Percentiles rank a stretch among this genome's conserved stretches.
These are phyloP conservation scores for Aspergillus leporis DNA, from an alignment of 495 filamentous ascomycete genomes.

Conservation along the genomic window DNA sequence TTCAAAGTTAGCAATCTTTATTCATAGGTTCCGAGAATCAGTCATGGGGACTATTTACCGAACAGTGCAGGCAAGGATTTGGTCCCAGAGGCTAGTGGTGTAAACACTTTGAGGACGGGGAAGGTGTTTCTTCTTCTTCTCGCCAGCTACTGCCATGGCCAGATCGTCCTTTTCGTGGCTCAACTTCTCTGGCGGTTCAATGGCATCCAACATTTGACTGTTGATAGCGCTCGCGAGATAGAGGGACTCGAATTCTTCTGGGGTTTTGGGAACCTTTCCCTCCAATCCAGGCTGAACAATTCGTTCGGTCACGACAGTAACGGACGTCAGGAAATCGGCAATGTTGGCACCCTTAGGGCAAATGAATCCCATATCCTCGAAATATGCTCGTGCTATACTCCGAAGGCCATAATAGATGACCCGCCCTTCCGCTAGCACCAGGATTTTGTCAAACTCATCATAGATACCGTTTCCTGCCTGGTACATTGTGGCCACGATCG, in stretches of 20 bases:
- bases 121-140: slow-evolving; percentile 55
- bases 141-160: slow-evolving; percentile 43
- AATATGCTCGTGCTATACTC: slow-evolving; percentile 62
- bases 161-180: slow-evolving; percentile 43
- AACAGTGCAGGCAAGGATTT: slow-evolving; percentile 57
- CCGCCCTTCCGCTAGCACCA: slow-evolving; percentile 74
- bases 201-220: slow-evolving; percentile 60
- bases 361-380: slow-evolving; percentile 69
- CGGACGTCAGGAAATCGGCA: slow-evolving; percentile 77
- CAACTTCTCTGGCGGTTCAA: slow-evolving; percentile 52
- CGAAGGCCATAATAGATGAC: slow-evolving; percentile 77
- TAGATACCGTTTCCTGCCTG: slow-evolving; percentile 79
- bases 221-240: slow-evolving; percentile 73
- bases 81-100: slow-evolving; percentile 56
- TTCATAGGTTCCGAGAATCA: neutral
- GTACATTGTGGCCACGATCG: slow-evolving; percentile 76
- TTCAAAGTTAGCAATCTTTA: neutral
- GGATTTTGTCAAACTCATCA: slow-evolving; percentile 75
- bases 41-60: slow-evolving; percentile 14
- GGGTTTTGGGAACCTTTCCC: slow-evolving; percentile 63
- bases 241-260: slow-evolving; percentile 70
- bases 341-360: slow-evolving; percentile 70
- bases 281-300: slow-evolving; percentile 65
- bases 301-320: slow-evolving; percentile 71
- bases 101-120: slow-evolving; percentile 46